Base-by-base conservation (phyloP, 345 rosid species). In the Rhodomyrtus tomentosa region DNA sequence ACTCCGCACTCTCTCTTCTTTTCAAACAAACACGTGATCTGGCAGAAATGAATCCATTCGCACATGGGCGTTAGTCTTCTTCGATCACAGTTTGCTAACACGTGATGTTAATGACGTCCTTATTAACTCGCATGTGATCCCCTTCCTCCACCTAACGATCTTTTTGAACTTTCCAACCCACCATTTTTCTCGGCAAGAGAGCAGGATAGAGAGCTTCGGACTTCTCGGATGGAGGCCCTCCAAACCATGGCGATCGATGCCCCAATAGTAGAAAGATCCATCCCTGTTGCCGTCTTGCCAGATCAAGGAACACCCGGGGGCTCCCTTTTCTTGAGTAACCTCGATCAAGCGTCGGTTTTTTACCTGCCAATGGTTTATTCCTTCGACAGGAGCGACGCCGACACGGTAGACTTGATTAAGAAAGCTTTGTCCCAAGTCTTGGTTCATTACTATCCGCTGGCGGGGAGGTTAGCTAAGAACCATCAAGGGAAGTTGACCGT, bases 381-480 rank as follows among this genome's bases (percentile, higher is more conserved):
- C 10, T 38, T 24, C 51, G 20, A 42, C 29, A 13, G 49, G 48
- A 36, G 62, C 10, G 56, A 42, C 10, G 49, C 62, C 12, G 10
- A 88, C 45, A 91, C 93, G 4, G 88, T 88, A 80, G 49, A 50
- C 27, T 76, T 91, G 49, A 84, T 93, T 16, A 82, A 88, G 53
- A 68, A 91, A 58, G 95, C 96, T 55, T 92, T 93, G 56, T 91
- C 95, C 21, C 83, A 84, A 42, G 88, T 84, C 24, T 86, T 92
- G 84, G 90, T 92, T 80, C 81, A 85, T 54, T 91, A 90, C 92
- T 91, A 91, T 53, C 95, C 96, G 27, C 89, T 93, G n/a, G 93
- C 95, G 1, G 95, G 96, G 12, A 92, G 88, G 86, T 89, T 93
- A 62, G 85, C 84, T 89, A 89, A 93, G 50, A 38, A 86, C 52